These are phyloP conservation scores for Colletotrichum salicis DNA, from an alignment of 2,329 filamentous ascomycete genomes.

Conservation along the genomic window DNA sequence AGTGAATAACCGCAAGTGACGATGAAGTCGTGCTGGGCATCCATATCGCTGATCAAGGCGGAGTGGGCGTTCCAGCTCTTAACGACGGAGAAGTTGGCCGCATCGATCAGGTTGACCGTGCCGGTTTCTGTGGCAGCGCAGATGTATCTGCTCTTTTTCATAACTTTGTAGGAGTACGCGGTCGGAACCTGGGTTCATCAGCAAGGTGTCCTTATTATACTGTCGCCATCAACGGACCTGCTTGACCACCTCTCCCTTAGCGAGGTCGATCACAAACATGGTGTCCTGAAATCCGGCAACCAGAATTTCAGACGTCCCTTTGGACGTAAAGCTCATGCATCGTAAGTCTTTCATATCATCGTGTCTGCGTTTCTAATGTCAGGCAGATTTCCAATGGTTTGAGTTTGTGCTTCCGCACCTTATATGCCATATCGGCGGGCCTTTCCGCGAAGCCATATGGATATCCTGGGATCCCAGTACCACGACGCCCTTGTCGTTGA, in stretches of 20 bases:
- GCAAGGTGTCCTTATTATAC: constrained; percentile 19
- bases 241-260: constrained; percentile 78
- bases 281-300: constrained; percentile 86
- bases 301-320: constrained; percentile 83
- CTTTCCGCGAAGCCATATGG: constrained; percentile 87
- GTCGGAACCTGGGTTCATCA: constrained; percentile 69
- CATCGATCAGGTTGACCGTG: constrained; percentile 86
- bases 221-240: constrained; percentile 55
- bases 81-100: constrained; percentile 78
- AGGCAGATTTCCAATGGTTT: constrained; percentile 16
- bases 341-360: constrained; percentile 85
- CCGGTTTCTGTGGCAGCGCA: constrained; percentile 90
- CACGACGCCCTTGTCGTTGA: constrained; percentile 91
- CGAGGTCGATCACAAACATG: constrained; percentile 81
- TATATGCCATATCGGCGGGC: constrained; percentile 89
- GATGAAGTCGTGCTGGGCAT: constrained; percentile 93
- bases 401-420: constrained; percentile 59
- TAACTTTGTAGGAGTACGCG: constrained; percentile 84
- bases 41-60: constrained; percentile 93
- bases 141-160: constrained; percentile 91
- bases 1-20: constrained; percentile 95
- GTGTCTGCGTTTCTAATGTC: constrained; percentile 56
- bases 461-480: constrained; percentile 85
- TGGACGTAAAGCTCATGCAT: constrained; percentile 96
- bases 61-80: constrained; percentile 93